Base-by-base conservation (phyloP, 2,329 filamentous ascomycete species). In the Parastagonospora avenae region DNA sequence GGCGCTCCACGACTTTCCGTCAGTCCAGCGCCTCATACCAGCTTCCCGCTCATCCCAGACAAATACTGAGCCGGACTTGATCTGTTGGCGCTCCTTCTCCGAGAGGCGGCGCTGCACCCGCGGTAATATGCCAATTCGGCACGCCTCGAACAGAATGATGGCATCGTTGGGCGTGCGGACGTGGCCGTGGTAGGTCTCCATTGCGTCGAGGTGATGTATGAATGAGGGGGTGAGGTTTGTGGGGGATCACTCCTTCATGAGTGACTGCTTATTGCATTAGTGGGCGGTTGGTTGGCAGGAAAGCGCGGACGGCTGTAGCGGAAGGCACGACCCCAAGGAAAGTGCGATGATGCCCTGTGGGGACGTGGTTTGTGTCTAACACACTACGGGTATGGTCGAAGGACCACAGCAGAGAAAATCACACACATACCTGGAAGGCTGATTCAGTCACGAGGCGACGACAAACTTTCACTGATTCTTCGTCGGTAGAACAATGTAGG, bases 21-120 rank as follows among this genome's bases (percentile, higher is more conserved):
- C 94, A 0, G 94, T 99, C 94, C 94, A 99, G 74, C 94, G 83
- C 68, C 94, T 85, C 94, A 99, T 99, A 61, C 94, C 94, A 9
- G 94, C 94, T 79, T 99, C 94, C 64, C 93, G 83, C 80, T 99
- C 94, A 74, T 99, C 94, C 94, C 94, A 99, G n/a, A 99, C 94
- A 68, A 97, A 99, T 3, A 99, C 93, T 0, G 94, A 99, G 37
- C 94, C 94, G 1, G 93, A 96, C 68, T 91, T 88, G 73, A 99
- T 99, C 4, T 91, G 91, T 71, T 97, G 92, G 55, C 94, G 85
- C 77, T 99, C 94, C 77, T 97, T 97, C 76, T 99, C 94, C 2
- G 94, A 97, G 52, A 97, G 78, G 65, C 94, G 84, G 62, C 94
- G 85, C 78, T 97, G 94, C 5, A 99, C 94, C 60, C 94, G 86